phyloP scores from a whole-genome alignment of 2,329 filamentous ascomycete genomes.

The Penicillium verrucosum region DNA sequence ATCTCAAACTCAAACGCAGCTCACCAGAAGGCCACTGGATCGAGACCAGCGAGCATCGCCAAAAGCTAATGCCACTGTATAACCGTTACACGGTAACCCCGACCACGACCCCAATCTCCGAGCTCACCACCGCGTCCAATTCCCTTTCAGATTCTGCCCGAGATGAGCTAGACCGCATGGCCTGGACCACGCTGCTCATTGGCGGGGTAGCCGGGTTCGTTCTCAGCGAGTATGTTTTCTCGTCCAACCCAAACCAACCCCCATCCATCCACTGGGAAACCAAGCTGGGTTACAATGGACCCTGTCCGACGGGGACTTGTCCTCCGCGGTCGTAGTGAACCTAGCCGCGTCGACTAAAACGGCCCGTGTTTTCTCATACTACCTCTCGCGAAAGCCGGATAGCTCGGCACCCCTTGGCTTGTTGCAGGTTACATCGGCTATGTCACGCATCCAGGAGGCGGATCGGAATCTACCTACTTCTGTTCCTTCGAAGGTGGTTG shows the following conservation, averaged over 20 bases:
- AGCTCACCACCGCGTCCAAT: not conserved
- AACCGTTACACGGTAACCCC: conserved; percentile 40
- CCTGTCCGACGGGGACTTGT: conserved; percentile 32
- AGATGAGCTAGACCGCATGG: conserved; percentile 24
- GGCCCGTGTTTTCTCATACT: conserved; percentile 27
- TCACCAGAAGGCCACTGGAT: conserved; percentile 32
- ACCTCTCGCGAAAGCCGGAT: conserved; percentile 18
- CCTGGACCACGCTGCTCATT: conserved; percentile 23
- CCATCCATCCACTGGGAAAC: conserved; percentile 18
- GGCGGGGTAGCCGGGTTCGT: conserved; percentile 32
- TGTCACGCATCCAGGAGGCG: conserved; percentile 8
- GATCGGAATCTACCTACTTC: not conserved
- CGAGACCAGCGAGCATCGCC: conserved; percentile 40
- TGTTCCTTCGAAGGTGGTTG: conserved; percentile 9
- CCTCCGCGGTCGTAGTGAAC: conserved; percentile 33
- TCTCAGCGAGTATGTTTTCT: conserved; percentile 34
- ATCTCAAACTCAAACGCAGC: conserved; percentile 36
- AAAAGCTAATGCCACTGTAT: conserved; percentile 44
- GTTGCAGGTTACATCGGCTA: conserved; percentile 28
- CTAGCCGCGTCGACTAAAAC: conserved; percentile 33
- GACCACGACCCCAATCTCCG: not conserved
- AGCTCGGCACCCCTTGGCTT: conserved; percentile 21
- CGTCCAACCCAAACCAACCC: conserved; percentile 18
- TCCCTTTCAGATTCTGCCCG: not conserved
- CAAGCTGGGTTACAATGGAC: conserved; percentile 24